Base-by-base conservation (phyloP, 2,329 filamentous ascomycete species). In the Dendryphion nanum region DNA sequence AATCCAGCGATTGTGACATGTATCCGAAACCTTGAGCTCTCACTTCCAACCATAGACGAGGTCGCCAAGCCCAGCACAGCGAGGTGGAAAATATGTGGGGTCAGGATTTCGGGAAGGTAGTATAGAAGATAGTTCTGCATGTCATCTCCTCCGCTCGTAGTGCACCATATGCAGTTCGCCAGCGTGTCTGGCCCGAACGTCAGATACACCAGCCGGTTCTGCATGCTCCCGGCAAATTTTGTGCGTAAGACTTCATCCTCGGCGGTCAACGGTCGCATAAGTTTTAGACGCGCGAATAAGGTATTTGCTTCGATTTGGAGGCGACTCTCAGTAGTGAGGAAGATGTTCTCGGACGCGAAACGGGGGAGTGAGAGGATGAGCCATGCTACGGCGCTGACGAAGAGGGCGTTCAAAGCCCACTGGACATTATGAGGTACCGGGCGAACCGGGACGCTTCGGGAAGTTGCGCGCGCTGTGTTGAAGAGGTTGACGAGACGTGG, bases 221-320 rank as follows among this genome's bases (percentile, higher is more conserved):
- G 82, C 37, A 83, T 69, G 43, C 61, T 55, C 17, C 34, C 44
- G 77, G 41, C 41, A 58, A 97, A 82, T 52, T 83, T 83, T 18
- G 72, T 68, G 36, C 81, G 77, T 7, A 97, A 75, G 17, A 75
- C 67, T 35, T 79, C 72, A 67, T 97, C 90, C 10, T 63, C 42
- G 0, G 67, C 46, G 0, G 79, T 83, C 2, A 87, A 72, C 0
- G 76, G 70, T 0, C 83, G 77, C 2, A 83, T 58, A 2, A 74
- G 64, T 4, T 75, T 67, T 7, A 97, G 76, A 13, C 91, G 86
- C 42, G 78, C 81, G 66, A 95, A 93, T 44, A 97, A 76, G 21
- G 94, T 83, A 58, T 91, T 86, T 29, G 80, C 83, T n/a, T 89
- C 83, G 29, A 86, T 91, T 55, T 89, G 86, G 14, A 97, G 80